Evolutionary conservation across 192 early-diverging fungal genomes (phyloP).

Genomic region (Coemansia sp.): DNA sequence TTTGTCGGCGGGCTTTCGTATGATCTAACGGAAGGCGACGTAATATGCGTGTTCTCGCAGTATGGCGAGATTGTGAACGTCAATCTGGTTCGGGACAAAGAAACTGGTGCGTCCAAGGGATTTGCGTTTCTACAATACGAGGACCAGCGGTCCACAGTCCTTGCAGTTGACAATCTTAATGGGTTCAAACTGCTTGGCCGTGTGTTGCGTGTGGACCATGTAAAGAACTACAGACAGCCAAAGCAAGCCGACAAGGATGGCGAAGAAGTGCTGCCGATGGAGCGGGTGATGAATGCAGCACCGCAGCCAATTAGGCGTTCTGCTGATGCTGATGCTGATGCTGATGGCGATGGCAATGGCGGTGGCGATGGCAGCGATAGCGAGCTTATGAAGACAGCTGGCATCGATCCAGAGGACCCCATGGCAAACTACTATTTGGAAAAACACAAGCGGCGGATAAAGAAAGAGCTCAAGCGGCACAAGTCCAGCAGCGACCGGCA

Average conservation of each 20-base stretch:
- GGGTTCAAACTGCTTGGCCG: slow-evolving; percentile 63
- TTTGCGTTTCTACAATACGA: slow-evolving; percentile 90
- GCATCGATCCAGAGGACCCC: slow-evolving; percentile 68
- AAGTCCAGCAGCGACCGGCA: slow-evolving; percentile 3
- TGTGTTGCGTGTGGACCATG: slow-evolving; percentile 75
- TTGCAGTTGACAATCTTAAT: slow-evolving; percentile 96
- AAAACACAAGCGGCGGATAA: slow-evolving; percentile 59
- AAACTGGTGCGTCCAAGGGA: slow-evolving; percentile 84
- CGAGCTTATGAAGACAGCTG: slow-evolving; percentile 49
- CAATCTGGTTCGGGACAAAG: slow-evolving; percentile 82
- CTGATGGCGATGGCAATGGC: not conserved
- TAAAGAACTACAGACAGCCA: slow-evolving; percentile 62
- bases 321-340: slow-evolving; percentile 11
- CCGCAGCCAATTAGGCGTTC: slow-evolving; percentile 35
- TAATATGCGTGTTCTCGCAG: slow-evolving; percentile 93
- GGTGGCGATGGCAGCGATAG: slow-evolving; percentile 34
- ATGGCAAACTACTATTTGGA: slow-evolving; percentile 72
- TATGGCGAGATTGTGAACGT: slow-evolving; percentile 88
- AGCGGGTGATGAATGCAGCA: slow-evolving; percentile 57
- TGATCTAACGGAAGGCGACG: slow-evolving; percentile 89
- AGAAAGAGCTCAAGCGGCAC: slow-evolving; percentile 39
- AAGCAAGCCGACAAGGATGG: slow-evolving; percentile 58
- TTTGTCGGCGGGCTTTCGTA: slow-evolving; percentile 83
- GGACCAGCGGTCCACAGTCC: slow-evolving; percentile 85
- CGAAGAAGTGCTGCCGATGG: slow-evolving; percentile 12